These are phyloP conservation scores for Lumnitzera littorea DNA, from an alignment of 345 rosid species.

Conservation along the genomic window DNA sequence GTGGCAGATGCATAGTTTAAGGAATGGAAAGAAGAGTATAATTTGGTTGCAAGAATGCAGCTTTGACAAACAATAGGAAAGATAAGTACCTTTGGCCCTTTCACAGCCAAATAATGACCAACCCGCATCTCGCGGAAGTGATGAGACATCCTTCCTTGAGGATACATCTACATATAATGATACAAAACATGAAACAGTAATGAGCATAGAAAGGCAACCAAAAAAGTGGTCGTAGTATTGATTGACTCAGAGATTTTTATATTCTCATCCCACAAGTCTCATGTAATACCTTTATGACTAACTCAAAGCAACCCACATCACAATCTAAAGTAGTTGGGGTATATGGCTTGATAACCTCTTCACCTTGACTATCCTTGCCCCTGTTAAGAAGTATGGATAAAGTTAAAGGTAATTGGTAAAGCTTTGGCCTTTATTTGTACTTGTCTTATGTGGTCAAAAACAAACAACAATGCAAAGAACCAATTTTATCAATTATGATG, in stretches of 20 bases:
- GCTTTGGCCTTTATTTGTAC: not conserved
- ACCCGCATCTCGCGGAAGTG: slow-evolving; percentile 93
- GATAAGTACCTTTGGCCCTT: slow-evolving; percentile 86
- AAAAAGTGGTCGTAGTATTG: too few species aligned
- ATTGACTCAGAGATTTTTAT: too few species aligned
- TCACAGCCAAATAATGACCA: slow-evolving; percentile 79
- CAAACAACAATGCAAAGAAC: not conserved
- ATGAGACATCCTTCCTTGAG: slow-evolving; percentile 99
- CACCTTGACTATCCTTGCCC: slow-evolving; percentile 81
- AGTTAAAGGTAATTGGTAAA: not conserved
- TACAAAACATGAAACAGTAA: slow-evolving; percentile 1
- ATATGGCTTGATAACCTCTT: slow-evolving; percentile 87
- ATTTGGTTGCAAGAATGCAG: too few species aligned
- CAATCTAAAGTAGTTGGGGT: slow-evolving; percentile 95
- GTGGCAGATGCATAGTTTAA: not conserved
- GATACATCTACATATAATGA: slow-evolving; percentile 64
- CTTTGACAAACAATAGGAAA: not conserved
- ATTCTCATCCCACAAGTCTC: too few species aligned
- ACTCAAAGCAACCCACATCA: slow-evolving; percentile 74
- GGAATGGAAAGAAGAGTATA: not conserved
- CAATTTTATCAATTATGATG: not conserved
- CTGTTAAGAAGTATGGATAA: slow-evolving; percentile 19
- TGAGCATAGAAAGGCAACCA: too few species aligned
- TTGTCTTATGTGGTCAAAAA: not conserved
- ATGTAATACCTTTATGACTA: slow-evolving; percentile 70